Conservation (phyloP, 257 asterid species). For the Plantago elongata region DNA sequence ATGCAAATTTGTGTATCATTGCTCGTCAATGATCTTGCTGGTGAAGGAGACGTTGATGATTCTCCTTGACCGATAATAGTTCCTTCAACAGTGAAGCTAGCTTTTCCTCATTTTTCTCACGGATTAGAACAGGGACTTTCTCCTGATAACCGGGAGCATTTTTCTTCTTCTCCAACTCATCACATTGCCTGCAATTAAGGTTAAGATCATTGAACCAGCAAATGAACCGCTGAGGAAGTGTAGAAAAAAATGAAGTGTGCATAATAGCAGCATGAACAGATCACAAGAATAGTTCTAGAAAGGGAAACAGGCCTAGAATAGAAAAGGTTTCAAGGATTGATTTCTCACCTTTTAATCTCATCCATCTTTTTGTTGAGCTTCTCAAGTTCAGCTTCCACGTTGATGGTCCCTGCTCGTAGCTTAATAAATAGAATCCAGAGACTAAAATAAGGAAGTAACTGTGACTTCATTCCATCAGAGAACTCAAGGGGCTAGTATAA, state of each 20-base stretch:
- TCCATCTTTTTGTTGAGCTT: constrained; percentile 76
- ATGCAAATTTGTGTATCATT: no score
- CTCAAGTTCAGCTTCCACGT: constrained; percentile 71
- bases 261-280: background rate
- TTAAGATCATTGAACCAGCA: background rate
- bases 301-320: no score
- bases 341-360: constrained; percentile 59
- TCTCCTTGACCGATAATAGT: constrained; percentile 48
- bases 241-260: no score
- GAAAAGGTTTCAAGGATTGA: constrained; percentile 5
- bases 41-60: constrained; percentile 39
- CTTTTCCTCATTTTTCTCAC: constrained; percentile 48
- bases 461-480: background rate
- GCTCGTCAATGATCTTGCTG: background rate
- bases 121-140: constrained; percentile 64
- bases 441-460: background rate
- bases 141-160: constrained; percentile 65
- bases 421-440: constrained; percentile 28
- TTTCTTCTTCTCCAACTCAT: constrained; percentile 44
- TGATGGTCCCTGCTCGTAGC: constrained; percentile 34
- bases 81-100: constrained; percentile 52
- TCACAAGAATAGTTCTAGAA: no score
- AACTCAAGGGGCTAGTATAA: background rate
- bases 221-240: background rate
- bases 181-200: constrained; percentile 58